Evolutionary conservation across 768 basidiomycete species (phyloP), one percentile per base, ranked within the genome.

Genomic region (Mycena belliarum): DNA sequence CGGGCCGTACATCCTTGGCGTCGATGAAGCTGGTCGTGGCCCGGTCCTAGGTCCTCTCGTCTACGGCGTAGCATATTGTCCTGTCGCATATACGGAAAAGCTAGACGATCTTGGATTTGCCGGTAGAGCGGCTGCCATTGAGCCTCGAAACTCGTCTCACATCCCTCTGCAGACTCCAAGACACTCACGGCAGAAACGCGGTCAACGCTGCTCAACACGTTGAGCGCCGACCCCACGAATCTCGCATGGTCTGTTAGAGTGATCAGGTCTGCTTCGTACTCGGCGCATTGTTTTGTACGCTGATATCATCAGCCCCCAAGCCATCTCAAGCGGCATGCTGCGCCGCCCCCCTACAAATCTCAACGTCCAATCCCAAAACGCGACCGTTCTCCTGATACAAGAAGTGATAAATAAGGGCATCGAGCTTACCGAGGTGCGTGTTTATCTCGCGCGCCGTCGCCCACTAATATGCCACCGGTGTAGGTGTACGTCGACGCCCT

Each of bases 1-100:
- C 1, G 92, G 92, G 0, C 89, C 90, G 0, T 97, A 95, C 75
- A 92, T 98, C 47, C 87, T 99, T 48, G 97, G 97, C 23, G 95
- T 99, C n/a, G 97, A 99, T 71, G 97, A 99, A 70, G 97, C 97
- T 0, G 97, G 97, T 0, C 81, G 97, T 52, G 97, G 97, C 0
- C 97, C 96, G 21, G 96, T 96, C 2, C 77, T 99, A 0, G 96
- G 95, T 1, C 97, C 97, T 0, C 82, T 98, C 58, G 97, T 99
- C 0, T 98, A 99, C 67, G 96, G 91, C 8, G 86, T 96, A 24
- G 95, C 97, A 0, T 98, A 93, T 68, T 98, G 96, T 66, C 91
- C 94, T 3, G 79, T 79, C 4, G 77, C 86, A 23, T 98, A 91
- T 73, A 78, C 86, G 61, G 84, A 88, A 3, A 71, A 84, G 15